phyloP scores from a whole-genome alignment of 2,329 filamentous ascomycete genomes.

The Stenocarpella maydis region DNA sequence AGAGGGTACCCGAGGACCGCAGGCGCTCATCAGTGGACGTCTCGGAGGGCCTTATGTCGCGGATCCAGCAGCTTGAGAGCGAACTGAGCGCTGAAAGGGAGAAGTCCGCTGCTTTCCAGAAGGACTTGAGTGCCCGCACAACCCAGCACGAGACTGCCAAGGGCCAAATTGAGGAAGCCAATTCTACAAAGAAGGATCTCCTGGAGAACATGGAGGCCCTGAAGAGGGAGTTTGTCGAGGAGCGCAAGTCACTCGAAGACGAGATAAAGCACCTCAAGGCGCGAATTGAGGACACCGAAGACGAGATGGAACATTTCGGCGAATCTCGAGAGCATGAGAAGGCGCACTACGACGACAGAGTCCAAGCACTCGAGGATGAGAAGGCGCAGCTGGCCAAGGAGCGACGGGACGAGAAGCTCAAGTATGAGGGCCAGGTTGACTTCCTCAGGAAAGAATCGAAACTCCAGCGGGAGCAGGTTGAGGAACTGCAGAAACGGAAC shows the following conservation, averaged over 20 bases:
- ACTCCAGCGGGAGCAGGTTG: slow-evolving; percentile 66
- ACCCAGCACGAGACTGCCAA: slow-evolving; percentile 69
- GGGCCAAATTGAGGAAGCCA: slow-evolving; percentile 81
- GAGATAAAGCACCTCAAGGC: slow-evolving; percentile 81
- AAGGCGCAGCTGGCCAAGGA: slow-evolving; percentile 70
- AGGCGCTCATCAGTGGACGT: slow-evolving; percentile 50
- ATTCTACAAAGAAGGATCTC: slow-evolving; percentile 92
- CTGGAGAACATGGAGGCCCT: slow-evolving; percentile 94
- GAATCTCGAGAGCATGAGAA: slow-evolving; percentile 87
- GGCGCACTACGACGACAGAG: slow-evolving; percentile 71
- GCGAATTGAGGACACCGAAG: slow-evolving; percentile 87
- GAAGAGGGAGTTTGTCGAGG: slow-evolving; percentile 85
- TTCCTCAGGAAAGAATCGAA: slow-evolving; percentile 68
- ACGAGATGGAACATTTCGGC: slow-evolving; percentile 86
- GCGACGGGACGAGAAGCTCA: slow-evolving; percentile 63
- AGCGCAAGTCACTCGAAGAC: slow-evolving; percentile 82
- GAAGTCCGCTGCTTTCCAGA: slow-evolving; percentile 70
- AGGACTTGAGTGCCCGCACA: slow-evolving; percentile 68
- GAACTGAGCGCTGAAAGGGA: slow-evolving; percentile 81
- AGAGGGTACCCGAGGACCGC: slow-evolving; percentile 52
- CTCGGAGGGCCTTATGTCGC: slow-evolving; percentile 52
- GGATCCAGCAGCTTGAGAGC: slow-evolving; percentile 73
- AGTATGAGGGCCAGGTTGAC: slow-evolving; percentile 68
- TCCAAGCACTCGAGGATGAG: slow-evolving; percentile 75
- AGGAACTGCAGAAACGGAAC: slow-evolving; percentile 65